Conservation (phyloP, 164 flowering plant genomes). For the Stephania japonica region DNA sequence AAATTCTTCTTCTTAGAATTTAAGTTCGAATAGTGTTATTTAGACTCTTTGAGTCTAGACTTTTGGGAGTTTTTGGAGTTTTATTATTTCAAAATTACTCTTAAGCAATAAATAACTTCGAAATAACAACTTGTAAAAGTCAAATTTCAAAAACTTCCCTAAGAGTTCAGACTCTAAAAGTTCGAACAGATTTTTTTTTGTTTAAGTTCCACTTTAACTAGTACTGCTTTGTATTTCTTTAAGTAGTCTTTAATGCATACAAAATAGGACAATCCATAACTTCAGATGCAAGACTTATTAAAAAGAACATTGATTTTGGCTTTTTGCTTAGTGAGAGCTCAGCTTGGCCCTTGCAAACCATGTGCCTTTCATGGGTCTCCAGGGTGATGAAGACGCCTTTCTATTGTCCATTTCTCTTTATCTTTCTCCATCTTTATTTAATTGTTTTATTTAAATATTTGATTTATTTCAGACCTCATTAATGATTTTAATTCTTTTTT, state of each 20-base stretch:
- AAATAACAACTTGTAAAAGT: too few relatives aligned
- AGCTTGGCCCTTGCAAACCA: not conserved
- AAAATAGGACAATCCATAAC: not conserved
- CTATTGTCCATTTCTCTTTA: not conserved
- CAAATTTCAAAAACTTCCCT: too few relatives aligned
- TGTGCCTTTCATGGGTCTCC: not conserved
- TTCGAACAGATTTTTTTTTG: too few relatives aligned
- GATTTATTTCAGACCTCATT: not conserved
- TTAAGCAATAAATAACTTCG: too few relatives aligned
- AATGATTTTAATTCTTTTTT: too few relatives aligned
- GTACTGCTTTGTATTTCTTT: not conserved
- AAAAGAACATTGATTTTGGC: not conserved
- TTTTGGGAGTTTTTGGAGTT: too few relatives aligned
- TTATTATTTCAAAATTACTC: too few relatives aligned
- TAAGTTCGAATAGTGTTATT: too few relatives aligned
- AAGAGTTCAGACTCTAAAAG: too few relatives aligned
- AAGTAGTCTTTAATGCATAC: not conserved
- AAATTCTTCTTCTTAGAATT: not conserved
- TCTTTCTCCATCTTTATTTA: not conserved
- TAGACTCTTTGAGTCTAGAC: too few relatives aligned
- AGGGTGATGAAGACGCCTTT: not conserved
- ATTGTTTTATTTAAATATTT: not conserved
- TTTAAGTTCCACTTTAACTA: not conserved
- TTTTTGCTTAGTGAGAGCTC: not conserved
- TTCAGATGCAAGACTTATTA: not conserved